Evolutionary conservation across 768 basidiomycete species (phyloP), one percentile per base, ranked within the genome.

Genomic region (Hericium alpestre): DNA sequence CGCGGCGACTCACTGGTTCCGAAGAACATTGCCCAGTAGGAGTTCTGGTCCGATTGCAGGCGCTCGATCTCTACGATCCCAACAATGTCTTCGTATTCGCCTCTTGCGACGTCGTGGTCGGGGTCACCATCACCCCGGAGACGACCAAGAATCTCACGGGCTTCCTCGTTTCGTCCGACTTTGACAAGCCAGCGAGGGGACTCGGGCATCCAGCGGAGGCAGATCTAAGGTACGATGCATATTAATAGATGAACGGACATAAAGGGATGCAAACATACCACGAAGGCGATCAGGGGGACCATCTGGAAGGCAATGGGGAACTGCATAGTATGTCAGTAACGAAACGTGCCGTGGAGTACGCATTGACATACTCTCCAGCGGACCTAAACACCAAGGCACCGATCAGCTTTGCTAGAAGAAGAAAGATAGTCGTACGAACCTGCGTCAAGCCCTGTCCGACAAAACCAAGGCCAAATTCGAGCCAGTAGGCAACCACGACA

Each of bases 231-330:
- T 20, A 46, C 16, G 43, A 18, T 46, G 43, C 20, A 10, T 46
- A 16, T 27, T 20, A 40, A 23, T 32, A 16, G 51, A 39, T 38
- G 25, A 38, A 38, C 9, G 16, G 20, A n/a, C n/a, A n/a, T 10
- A 18, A 10, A 1, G 1, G 16, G 43, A 46, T 2, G 8, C 11
- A 8, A 2, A n/a, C 43, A 9, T 46, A 46, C 43, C 43, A 46
- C 22, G 64, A 76, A 75, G 10, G 67, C 65, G 20, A 71, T 56
- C 16, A 74, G 66, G 2, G 74, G 74, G 2, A 76, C 62, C 22
- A 74, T 72, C 59, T 76, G 75, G 64, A 76, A 75, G 2, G 74
- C 75, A 20, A 76, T 73, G 11, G 74, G 73, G 65, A 76, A 73
- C 61, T 74, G 46, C 13, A 43, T 38, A 5, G n/a, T 5, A 39